These are phyloP conservation scores for Pseudogymnoascus sp. DNA, from an alignment of 2,329 filamentous ascomycete genomes.

Conservation along the genomic window DNA sequence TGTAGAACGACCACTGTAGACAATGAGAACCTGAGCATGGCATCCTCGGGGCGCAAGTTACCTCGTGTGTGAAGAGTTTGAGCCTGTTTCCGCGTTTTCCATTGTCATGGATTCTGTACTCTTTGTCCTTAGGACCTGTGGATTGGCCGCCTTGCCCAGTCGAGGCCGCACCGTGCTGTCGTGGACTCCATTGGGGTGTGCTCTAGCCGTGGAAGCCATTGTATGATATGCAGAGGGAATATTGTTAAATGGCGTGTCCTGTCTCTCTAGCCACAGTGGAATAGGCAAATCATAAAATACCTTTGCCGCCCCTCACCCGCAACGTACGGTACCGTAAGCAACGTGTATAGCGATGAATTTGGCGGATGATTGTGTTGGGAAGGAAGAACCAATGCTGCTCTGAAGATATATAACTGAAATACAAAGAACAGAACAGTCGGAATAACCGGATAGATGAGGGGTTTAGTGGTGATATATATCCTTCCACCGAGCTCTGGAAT, in stretches of 20 bases:
- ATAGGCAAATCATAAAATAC: neutral
- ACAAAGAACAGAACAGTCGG: neutral
- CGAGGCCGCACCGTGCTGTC: conserved; percentile 15
- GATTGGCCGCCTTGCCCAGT: conserved; percentile 22
- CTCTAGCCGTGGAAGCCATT: neutral
- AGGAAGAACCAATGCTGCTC: neutral
- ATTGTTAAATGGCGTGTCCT: neutral
- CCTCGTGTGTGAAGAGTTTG: conserved; percentile 24
- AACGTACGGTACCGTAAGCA: neutral
- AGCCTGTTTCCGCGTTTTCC: conserved; percentile 17
- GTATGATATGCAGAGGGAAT: neutral
- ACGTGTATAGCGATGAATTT: neutral
- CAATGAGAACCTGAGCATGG: conserved; percentile 9
- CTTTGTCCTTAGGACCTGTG: conserved; percentile 20
- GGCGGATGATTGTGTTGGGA: neutral
- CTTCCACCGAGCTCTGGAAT: neutral
- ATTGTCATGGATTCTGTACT: conserved; percentile 19
- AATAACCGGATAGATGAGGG: neutral
- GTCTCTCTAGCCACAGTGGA: conserved; percentile 3
- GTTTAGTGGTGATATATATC: neutral
- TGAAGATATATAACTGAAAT: neutral
- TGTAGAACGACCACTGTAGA: conserved; percentile 66
- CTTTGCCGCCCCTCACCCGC: neutral
- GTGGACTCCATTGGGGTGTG: conserved; percentile 20
- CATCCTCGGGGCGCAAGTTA: conserved; percentile 10